Base-by-base conservation (phyloP, 1,139 yeast species). In the Yamadazyma jaroonii region DNA sequence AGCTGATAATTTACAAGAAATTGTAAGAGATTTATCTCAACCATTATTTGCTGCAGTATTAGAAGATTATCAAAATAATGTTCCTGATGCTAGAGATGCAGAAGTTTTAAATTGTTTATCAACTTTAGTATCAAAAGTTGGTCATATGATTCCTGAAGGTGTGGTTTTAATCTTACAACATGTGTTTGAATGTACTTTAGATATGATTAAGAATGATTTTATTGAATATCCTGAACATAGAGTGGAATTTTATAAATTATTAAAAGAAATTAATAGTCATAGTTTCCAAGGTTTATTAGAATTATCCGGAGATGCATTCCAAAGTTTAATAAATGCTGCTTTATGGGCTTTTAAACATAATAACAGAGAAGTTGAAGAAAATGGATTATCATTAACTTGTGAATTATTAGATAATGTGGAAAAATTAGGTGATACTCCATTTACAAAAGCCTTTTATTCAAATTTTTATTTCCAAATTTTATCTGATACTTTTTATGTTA, bases 261-360 rank as follows among this genome's bases (percentile, higher is more conserved):
- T 92, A 55, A 82, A 89, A 52, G 95, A 87, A 43, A 90, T 94
- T 56, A 85, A 94, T 59, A 64, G 81, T 48, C 84, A 85, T 57
- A 82, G 94, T 20, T 94, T 92, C 72, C 77, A 80, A 45, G 96
- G 97, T 0, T 73, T 92, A 52, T 71, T 89, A 46, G 87, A 88
- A 62, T 75, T 92, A 48, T 95, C 97, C 10, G 94, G 95, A 7
- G 92, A 82, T 48, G 95, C 96, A 25, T 90, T 92, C 75, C 89
- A 85, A 59, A 77, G 90, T 41, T 84, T 92, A 42, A 81, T 94
- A 47, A 92, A 88, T 62, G 95, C 97, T 1, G 90, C 96, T 34
- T 72, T 94, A 55, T 92, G 98, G 98, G 97, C 97, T 0, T 87
- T 94, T 61, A 92, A 92, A 64, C 98, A 92, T 61, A 94, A 90